Evolutionary conservation across 2,329 filamentous ascomycete species (phyloP), one percentile per base, ranked within the genome.

Genomic region (Paecilomyces niveus): DNA sequence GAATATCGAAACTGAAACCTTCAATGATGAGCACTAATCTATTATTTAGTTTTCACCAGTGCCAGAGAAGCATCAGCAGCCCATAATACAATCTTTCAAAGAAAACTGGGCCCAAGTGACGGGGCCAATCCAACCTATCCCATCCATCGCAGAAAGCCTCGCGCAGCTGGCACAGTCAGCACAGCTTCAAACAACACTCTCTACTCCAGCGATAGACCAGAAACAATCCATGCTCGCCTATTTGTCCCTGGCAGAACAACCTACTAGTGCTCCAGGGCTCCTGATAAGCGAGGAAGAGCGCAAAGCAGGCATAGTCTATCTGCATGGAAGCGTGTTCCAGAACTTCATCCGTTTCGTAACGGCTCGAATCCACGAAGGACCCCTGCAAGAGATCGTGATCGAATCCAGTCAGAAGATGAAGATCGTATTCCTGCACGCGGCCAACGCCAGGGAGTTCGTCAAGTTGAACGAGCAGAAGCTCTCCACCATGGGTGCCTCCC

Each of bases 381-480:
- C 75, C 2, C 62, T 78, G 51, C 71, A 71, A 55, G 72, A 73
- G n/a, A 69, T 77, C 53, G 67, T 67, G 8, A 67, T 73, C 32
- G 67, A 72, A 29, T 64, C 64, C 33, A 65, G 68, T 52, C 63
- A 61, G 53, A 70, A 67, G 49, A 69, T 70, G 5, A 69, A 70
- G 21, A 68, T 76, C 57, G 69, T 71, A 52, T 77, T 78, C 62
- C 72, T 74, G 61, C 65, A 74, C 57, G 68, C 72, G 22, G 61
- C 63, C 15, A 70, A 75, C 53, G 75, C 74, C 6, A 57, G 68
- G 51, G 63, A 66, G 4, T 72, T 78, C 54, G 55, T 74, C 54
- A 65, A 70, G 31, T 64, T 67, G 5, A 69, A 75, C 57, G 61
- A 67, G 21, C 65, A 67, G 13, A 66, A 65, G 56, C 57, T 66